Conservation (phyloP, 805 yeast species). For the Hanseniaspora taiwanica region DNA sequence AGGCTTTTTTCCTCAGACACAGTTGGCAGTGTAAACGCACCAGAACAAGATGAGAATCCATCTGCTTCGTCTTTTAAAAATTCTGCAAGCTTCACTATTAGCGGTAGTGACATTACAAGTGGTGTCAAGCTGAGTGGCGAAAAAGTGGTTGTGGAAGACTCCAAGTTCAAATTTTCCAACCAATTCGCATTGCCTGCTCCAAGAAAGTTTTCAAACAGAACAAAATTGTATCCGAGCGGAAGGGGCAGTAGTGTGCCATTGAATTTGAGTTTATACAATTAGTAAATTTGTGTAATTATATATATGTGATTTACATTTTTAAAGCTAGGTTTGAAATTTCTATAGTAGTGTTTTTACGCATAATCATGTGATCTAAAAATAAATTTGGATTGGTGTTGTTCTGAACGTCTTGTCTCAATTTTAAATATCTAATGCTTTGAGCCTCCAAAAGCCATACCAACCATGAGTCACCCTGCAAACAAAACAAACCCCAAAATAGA, state of each 20-base stretch:
- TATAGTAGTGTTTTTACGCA: too few species aligned
- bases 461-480: too few species aligned
- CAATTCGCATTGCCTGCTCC: slow-evolving; percentile 71
- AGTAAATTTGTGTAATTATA: too few species aligned
- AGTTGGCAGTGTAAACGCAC: slow-evolving; percentile 16
- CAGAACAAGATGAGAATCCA: slow-evolving; percentile 14
- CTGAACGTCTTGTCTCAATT: too few species aligned
- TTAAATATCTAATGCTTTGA: too few species aligned
- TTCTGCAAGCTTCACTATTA: slow-evolving; percentile 13
- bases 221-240: slow-evolving; percentile 87
- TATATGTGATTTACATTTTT: too few species aligned
- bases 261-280: slow-evolving; percentile 39
- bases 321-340: too few species aligned
- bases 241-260: slow-evolving; percentile 87
- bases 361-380: too few species aligned
- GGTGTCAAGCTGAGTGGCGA: slow-evolving; percentile 16
- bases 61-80: slow-evolving; percentile 9
- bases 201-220: slow-evolving; percentile 56
- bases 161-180: slow-evolving; percentile 56
- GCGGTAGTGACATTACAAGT: slow-evolving; percentile 19
- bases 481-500: background rate
- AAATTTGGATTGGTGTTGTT: too few species aligned
- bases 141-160: slow-evolving; percentile 47
- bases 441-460: background rate
- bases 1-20: slow-evolving; percentile 20